Percentiles rank a stretch among this genome's conserved stretches.
Conservation (phyloP, 2,329 filamentous ascomycete species). For the Cytospora mali region DNA sequence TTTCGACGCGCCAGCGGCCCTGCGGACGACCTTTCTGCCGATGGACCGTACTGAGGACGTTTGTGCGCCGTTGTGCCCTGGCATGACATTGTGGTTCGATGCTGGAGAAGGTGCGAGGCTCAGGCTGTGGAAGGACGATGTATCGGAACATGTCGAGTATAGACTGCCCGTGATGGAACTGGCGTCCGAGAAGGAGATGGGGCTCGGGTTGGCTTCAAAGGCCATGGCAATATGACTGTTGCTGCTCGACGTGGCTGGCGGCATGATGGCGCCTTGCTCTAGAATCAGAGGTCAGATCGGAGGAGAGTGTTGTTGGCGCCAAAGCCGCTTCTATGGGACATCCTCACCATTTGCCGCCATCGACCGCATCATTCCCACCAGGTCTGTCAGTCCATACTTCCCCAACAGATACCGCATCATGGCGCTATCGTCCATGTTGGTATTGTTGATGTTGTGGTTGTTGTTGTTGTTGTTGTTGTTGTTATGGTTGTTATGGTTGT, state of each 20-base stretch:
- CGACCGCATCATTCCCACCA: constrained; percentile 28
- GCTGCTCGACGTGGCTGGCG: constrained; percentile 26
- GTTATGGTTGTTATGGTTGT: constrained; percentile 4
- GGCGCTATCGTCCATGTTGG: constrained; percentile 27
- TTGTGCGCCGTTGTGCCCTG: constrained; percentile 23
- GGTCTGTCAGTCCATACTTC: constrained; percentile 28
- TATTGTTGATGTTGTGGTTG: constrained; percentile 7
- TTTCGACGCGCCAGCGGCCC: constrained; percentile 27
- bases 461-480: constrained; percentile 13
- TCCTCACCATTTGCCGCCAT: constrained; percentile 27
- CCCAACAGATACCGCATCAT: constrained; percentile 29
- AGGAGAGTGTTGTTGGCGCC: background rate
- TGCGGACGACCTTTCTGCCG: constrained; percentile 27
- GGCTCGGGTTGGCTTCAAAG: constrained; percentile 28
- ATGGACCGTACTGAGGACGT: constrained; percentile 27
- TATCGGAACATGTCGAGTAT: constrained; percentile 39
- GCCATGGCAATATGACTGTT: constrained; percentile 24
- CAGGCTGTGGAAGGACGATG: constrained; percentile 28
- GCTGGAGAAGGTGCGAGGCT: constrained; percentile 28
- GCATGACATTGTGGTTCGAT: constrained; percentile 32
- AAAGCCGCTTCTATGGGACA: constrained; percentile 6
- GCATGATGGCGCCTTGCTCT: constrained; percentile 26
- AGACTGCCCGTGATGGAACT: constrained; percentile 45
- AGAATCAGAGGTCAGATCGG: constrained; percentile 9
- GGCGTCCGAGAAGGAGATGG: constrained; percentile 42